These are phyloP conservation scores for Chimonanthus salicifolius DNA, from an alignment of 164 flowering plant species.

Conservation along the genomic window DNA sequence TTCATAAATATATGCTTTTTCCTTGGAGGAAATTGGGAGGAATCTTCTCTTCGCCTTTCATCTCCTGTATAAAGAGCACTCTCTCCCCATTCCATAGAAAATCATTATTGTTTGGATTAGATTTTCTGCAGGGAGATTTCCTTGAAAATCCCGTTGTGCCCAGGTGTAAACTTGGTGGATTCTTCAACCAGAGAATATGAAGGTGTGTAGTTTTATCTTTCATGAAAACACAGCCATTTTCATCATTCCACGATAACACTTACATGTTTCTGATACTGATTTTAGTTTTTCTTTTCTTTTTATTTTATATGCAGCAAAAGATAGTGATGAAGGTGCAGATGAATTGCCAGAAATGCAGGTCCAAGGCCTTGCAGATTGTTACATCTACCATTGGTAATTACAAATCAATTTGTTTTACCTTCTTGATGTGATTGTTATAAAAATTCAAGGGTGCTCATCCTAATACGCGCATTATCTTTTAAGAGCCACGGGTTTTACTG, in stretches of 20 bases:
- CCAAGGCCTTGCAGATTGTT: constrained; percentile 4
- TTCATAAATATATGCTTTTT: no score
- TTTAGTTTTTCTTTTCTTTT: neutral
- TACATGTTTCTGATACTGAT: neutral
- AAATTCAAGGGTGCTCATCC: no score
- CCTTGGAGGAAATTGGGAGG: no score
- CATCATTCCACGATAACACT: neutral
- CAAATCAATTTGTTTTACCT: neutral
- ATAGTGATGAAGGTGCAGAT: constrained; percentile 4
- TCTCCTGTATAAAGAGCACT: no score
- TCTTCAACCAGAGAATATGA: neutral
- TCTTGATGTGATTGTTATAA: neutral
- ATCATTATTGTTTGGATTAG: no score
- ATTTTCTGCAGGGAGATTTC: no score
- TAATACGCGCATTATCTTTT: no score
- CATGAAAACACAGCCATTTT: neutral
- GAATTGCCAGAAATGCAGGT: constrained; percentile 3
- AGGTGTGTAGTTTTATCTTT: neutral
- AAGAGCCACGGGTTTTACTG: no score
- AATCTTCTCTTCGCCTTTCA: no score
- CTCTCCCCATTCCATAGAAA: no score
- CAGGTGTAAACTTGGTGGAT: no score
- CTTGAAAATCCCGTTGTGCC: no score
- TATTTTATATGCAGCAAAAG: neutral
- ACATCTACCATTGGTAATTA: neutral